Evolutionary conservation across 139 green algal genomes (phyloP), one percentile per base, ranked within the genome.

Genomic region (Micractinium sp.): DNA sequence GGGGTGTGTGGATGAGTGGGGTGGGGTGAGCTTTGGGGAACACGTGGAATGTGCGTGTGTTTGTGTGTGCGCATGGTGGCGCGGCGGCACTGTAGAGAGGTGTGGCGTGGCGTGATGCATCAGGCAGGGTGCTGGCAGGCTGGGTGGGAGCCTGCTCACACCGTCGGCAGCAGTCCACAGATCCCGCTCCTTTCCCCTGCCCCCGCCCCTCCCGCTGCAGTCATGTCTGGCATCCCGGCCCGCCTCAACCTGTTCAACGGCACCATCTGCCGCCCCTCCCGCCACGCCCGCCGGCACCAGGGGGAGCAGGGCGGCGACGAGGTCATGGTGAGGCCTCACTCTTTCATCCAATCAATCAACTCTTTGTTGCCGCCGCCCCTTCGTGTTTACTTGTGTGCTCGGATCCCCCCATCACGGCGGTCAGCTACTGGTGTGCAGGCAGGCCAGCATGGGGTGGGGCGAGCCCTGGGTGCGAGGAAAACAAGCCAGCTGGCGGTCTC

Each of bases 241-340:
- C 90, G 80, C 19, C 76, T 95, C 47, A 89, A 88, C 27, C 91
- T 99, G 60, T 99, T 98, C 92, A 98, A 97, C 90, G 95, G 93
- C 38, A 95, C 91, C 71, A 93, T 98, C 36, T 98, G 96, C 89
- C 88, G 93, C 35, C 56, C 71, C 18, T 36, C 29, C 27, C 41
- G 33, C 74, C 5, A 56, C 47, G 47, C 47, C 47, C 74, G 35
- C 35, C 16, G 19, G n/a, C 39, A 47, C 35, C 35, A 7, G 33
- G n/a, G 74, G 1, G 74, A 35, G 0, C 9, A 80, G 3, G 74
- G 74, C 33, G n/a, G n/a, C 33, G n/a, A 12, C 36, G 77, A 61
- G 25, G 23, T 82, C 22, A 22, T 31, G 38, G 39, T 82, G 39
- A 56, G 38, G 74, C 71, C n/a, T 56, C 47, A 9, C 47, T 9